These are phyloP conservation scores for Magnolia kwangsiensis DNA, from an alignment of 164 flowering plant genomes.

Conservation along the genomic window DNA sequence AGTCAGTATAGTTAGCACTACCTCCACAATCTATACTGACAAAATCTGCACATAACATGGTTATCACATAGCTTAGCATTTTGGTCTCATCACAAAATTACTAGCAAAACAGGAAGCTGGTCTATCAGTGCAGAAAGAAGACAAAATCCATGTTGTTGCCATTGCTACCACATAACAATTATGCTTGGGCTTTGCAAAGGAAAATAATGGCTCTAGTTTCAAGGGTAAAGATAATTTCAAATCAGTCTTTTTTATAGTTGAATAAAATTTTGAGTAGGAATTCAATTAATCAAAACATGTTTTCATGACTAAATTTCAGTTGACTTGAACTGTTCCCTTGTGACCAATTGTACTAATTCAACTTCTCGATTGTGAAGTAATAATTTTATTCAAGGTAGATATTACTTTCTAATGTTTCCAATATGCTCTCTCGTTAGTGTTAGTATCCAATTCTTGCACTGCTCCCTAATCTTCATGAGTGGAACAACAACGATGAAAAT, in stretches of 20 bases:
- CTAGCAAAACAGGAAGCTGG: not conserved
- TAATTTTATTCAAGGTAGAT: no score
- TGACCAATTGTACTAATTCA: no score
- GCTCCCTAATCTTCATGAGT: no score
- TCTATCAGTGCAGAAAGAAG: not conserved
- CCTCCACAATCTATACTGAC: slow-evolving; percentile 94
- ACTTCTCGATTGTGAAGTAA: no score
- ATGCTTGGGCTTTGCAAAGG: not conserved
- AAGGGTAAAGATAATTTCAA: not conserved
- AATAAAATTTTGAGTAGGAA: no score
- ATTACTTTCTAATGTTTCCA: no score
- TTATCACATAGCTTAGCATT: not conserved
- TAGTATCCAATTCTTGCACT: no score
- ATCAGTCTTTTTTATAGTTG: not conserved
- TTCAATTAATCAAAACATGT: no score
- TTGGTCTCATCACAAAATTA: not conserved
- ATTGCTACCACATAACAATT: not conserved
- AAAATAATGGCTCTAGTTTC: not conserved
- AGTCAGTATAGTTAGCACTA: slow-evolving; percentile 56
- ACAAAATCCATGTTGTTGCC: not conserved
- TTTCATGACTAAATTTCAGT: no score
- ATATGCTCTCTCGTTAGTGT: no score
- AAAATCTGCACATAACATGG: slow-evolving; percentile 58
- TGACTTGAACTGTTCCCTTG: no score
- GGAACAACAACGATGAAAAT: no score